Evolutionary conservation across 345 rosid genomes (phyloP), one percentile per base, ranked within the genome.

Genomic region (Moricandia moricandioides): DNA sequence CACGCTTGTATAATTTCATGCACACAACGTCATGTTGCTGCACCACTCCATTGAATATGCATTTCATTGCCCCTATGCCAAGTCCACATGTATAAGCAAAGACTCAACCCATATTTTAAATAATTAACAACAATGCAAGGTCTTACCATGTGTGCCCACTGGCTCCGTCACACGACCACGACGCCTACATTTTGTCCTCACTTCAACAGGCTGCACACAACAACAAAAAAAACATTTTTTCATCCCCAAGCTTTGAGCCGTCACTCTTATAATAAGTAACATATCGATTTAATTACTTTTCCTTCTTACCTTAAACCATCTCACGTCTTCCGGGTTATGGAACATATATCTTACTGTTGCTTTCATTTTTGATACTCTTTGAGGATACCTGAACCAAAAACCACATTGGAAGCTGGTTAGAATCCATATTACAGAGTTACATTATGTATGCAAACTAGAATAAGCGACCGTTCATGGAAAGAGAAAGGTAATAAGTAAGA

Each of bases 121-220:
- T 21, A 21, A 21, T 21, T 21, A 21, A 21, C 24, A 21, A 21
- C 24, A 21, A 21, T 21, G 24, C 24, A 21, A 21, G 24, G 26
- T 34, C 86, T 68, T 88, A 92, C 99, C 97, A 67, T 95, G 97
- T 70, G 97, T 92, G 11, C 97, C 99, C 39, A 91, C 83, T 71
- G 97, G 99, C 81, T 95, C 97, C 91, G 82, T 95, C 37, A 95
- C 78, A 10, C 96, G 93, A 77, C 97, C 97, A 67, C 96, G 96
- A 0, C 86, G 87, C 35, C 97, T 96, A 1, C 87, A 83, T 76
- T 95, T 95, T 6, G 91, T 83, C 88, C 89, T 90, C 52, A 92
- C 96, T 83, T 95, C 97, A 8, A 95, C 93, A 63, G 96, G 99
- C 97, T 94, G 85, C 80, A 85, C 67, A 55, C 27, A 21, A 21